These are phyloP conservation scores for Arthrobotrys iridis DNA, from an alignment of 2,329 filamentous ascomycete genomes.

Conservation along the genomic window DNA sequence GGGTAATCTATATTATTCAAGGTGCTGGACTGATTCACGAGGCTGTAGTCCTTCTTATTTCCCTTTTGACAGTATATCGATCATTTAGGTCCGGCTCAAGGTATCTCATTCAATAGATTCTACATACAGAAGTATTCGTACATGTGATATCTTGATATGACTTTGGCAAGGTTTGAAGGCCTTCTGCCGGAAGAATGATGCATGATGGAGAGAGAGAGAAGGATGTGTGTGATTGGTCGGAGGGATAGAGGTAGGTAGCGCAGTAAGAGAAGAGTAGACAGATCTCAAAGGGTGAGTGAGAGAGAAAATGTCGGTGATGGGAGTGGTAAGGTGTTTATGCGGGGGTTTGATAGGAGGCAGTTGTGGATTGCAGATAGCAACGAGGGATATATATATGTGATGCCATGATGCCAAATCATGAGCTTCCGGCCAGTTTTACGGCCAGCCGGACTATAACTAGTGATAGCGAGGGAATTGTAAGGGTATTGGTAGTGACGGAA, in stretches of 20 bases:
- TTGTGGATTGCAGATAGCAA: too few relatives aligned
- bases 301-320: background rate
- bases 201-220: background rate
- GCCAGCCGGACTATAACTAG: background rate
- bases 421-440: background rate
- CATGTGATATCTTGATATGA: constrained; percentile 7
- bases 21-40: background rate
- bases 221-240: background rate
- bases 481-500: constrained; percentile 15
- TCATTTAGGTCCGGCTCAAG: background rate
- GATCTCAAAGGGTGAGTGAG: background rate
- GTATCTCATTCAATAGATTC: constrained; percentile 9
- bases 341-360: background rate
- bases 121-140: background rate
- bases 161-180: background rate
- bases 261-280: background rate
- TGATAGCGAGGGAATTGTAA: constrained; percentile 7
- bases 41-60: background rate
- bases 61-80: background rate
- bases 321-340: background rate
- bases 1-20: background rate
- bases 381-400: background rate
- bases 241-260: background rate
- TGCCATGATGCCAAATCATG: background rate
- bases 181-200: background rate